Conservation (phyloP, 208 protist genomes). For the Strigomonas galati region DNA sequence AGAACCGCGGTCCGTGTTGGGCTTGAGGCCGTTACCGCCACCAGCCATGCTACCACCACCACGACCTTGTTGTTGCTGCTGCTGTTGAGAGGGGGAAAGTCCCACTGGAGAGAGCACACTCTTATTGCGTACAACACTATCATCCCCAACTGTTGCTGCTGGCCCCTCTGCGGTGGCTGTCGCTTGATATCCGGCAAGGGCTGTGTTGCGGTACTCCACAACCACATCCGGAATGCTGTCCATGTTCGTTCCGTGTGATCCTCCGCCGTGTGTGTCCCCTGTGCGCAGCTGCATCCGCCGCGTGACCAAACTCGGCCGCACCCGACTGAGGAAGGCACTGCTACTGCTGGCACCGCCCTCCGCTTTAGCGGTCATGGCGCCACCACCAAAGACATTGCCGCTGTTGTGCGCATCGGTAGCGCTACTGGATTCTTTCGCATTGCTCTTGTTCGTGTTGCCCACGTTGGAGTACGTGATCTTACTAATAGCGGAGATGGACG, state of each 20-base stretch:
- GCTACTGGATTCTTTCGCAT: neutral
- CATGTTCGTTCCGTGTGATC: neutral
- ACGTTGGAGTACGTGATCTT: constrained; percentile 57
- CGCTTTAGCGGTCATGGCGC: constrained; percentile 13
- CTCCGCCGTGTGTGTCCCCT: constrained; percentile 4
- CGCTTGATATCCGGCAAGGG: too few relatives aligned
- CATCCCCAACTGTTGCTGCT: too few relatives aligned
- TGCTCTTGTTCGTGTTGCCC: constrained; percentile 9
- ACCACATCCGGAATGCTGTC: constrained; percentile 16
- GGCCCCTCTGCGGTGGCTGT: too few relatives aligned
- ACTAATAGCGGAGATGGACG: constrained; percentile 72
- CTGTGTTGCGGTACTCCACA: too few relatives aligned
- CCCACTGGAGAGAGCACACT: too few relatives aligned
- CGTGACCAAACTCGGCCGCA: constrained; percentile 37
- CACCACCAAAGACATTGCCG: neutral
- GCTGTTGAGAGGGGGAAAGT: too few relatives aligned
- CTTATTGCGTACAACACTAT: too few relatives aligned
- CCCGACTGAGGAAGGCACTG: neutral
- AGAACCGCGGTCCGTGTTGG: neutral
- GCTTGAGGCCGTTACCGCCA: neutral
- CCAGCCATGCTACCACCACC: too few relatives aligned
- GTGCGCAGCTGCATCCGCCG: constrained; percentile 21
- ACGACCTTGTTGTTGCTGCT: too few relatives aligned
- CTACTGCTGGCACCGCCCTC: constrained; percentile 14
- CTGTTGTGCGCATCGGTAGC: neutral